These are phyloP conservation scores for Excoecaria agallocha DNA, from an alignment of 345 rosid genomes.

Conservation along the genomic window DNA sequence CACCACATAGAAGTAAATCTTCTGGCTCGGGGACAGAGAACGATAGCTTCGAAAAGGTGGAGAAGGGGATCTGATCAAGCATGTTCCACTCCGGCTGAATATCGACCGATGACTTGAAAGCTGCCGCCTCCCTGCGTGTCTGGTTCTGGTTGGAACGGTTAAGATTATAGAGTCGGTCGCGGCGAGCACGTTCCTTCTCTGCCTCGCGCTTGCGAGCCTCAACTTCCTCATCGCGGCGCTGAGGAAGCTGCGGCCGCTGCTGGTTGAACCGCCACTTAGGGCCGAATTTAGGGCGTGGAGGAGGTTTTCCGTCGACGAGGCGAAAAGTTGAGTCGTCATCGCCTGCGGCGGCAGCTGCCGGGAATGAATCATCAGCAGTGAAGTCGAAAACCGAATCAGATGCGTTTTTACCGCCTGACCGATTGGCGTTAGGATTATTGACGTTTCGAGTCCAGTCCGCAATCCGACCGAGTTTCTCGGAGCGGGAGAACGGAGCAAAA, in stretches of 20 bases:
- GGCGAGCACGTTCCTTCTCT: slow-evolving; percentile 91
- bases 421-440: slow-evolving; percentile 26
- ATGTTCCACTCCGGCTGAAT: slow-evolving; percentile 98
- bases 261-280: slow-evolving; percentile 88
- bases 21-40: slow-evolving; percentile 80
- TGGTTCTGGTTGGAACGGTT: slow-evolving; percentile 67
- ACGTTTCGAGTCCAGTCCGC: slow-evolving; percentile 82
- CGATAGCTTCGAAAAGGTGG: slow-evolving; percentile 76
- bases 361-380: slow-evolving; percentile 78
- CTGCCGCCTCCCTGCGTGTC: slow-evolving; percentile 81
- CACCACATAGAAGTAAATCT: slow-evolving; percentile 76
- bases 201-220: slow-evolving; percentile 84
- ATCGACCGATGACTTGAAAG: slow-evolving; percentile 81
- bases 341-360: slow-evolving; percentile 39
- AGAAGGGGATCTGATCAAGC: slow-evolving; percentile 96
- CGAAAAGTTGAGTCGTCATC: slow-evolving; percentile 82
- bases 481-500: slow-evolving; percentile 79
- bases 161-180: slow-evolving; percentile 68
- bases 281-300: slow-evolving; percentile 85
- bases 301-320: slow-evolving; percentile 85
- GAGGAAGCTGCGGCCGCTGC: slow-evolving; percentile 77
- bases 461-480: slow-evolving; percentile 88
- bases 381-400: slow-evolving; percentile 70
- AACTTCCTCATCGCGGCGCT: slow-evolving; percentile 93
- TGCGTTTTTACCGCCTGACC: slow-evolving; percentile 33